A percentile compares a stretch with the other conserved stretches of the same genome.
Evolutionary conservation across 1,139 yeast genomes (phyloP).

Genomic region (Keqinozyma sinolaborantium): DNA sequence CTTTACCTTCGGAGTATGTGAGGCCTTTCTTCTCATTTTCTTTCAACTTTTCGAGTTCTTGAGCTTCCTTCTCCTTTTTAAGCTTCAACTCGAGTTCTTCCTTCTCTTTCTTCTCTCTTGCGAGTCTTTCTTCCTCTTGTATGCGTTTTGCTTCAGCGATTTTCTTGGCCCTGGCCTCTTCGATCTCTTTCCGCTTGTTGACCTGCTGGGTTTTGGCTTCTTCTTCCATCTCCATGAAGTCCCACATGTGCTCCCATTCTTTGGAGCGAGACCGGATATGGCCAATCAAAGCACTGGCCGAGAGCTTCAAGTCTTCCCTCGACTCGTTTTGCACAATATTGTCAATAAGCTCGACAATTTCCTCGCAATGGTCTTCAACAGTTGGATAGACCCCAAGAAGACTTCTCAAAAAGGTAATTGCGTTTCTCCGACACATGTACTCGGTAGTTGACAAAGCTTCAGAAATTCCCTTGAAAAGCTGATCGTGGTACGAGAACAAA

Average conservation of each 20-base stretch:
- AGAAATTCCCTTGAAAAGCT: conserved; percentile 43
- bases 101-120: conserved; percentile 13
- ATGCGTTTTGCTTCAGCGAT: conserved; percentile 11
- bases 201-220: conserved; percentile 22
- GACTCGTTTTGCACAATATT: conserved; percentile 50
- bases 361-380: conserved; percentile 65
- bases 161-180: conserved; percentile 13
- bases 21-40: conserved; percentile 10
- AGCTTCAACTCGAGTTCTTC: conserved; percentile 13
- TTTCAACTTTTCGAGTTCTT: conserved; percentile 8
- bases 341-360: conserved; percentile 46
- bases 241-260: conserved; percentile 58
- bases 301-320: conserved; percentile 78
- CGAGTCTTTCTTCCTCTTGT: conserved; percentile 15
- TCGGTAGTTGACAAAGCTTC: conserved; percentile 53
- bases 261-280: conserved; percentile 59
- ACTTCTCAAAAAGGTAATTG: conserved; percentile 74
- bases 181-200: conserved; percentile 17
- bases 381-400: conserved; percentile 64
- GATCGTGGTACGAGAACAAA: conserved; percentile 56
- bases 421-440: conserved; percentile 80
- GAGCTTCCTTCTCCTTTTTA: conserved; percentile 11
- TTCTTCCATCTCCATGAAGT: conserved; percentile 47
- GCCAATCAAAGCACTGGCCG: conserved; percentile 76
- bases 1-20: conserved; percentile 20